These are phyloP conservation scores for Mycena capillaripes DNA, from an alignment of 768 basidiomycete genomes.

Conservation along the genomic window DNA sequence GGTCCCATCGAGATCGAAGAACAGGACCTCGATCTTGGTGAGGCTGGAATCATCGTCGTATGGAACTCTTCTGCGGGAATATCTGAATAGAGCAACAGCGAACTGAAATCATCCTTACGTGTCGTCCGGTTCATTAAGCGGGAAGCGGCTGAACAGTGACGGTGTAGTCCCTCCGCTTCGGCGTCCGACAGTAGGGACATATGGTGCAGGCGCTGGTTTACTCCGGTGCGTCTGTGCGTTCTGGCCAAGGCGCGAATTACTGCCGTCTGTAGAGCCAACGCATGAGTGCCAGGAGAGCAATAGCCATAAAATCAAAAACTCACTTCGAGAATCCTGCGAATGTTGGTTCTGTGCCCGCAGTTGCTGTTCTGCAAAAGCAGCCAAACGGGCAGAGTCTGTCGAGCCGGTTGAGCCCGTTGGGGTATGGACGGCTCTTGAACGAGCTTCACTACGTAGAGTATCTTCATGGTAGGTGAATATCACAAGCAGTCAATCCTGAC, in stretches of 20 bases:
- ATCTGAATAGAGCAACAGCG: background rate
- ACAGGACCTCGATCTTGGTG: constrained; percentile 32
- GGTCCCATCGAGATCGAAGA: constrained; percentile 37
- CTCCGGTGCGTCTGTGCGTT: constrained; percentile 11
- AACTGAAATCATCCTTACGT: background rate
- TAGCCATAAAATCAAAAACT: background rate
- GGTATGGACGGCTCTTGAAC: constrained; percentile 1
- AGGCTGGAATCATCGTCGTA: constrained; percentile 31
- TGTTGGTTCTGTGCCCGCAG: constrained; percentile 17
- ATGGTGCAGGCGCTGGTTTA: constrained; percentile 7
- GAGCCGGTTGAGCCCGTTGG: constrained; percentile 10
- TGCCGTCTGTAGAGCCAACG: background rate
- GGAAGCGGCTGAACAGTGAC: constrained; percentile 27
- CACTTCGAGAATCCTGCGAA: constrained; percentile 18
- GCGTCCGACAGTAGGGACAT: constrained; percentile 16
- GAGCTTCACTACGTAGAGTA: constrained; percentile 7
- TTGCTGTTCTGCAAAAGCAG: constrained; percentile 33
- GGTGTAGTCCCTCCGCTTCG: background rate
- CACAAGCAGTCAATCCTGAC: too few species aligned
- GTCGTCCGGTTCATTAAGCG: constrained; percentile 34
- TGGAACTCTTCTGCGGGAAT: background rate
- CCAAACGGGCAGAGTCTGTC: constrained; percentile 25
- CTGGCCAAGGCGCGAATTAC: constrained; percentile 27
- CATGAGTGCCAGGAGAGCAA: background rate
- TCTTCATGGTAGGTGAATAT: background rate